phyloP scores from a whole-genome alignment of 192 early-diverging fungal genomes.

The Coemansia sp. region DNA sequence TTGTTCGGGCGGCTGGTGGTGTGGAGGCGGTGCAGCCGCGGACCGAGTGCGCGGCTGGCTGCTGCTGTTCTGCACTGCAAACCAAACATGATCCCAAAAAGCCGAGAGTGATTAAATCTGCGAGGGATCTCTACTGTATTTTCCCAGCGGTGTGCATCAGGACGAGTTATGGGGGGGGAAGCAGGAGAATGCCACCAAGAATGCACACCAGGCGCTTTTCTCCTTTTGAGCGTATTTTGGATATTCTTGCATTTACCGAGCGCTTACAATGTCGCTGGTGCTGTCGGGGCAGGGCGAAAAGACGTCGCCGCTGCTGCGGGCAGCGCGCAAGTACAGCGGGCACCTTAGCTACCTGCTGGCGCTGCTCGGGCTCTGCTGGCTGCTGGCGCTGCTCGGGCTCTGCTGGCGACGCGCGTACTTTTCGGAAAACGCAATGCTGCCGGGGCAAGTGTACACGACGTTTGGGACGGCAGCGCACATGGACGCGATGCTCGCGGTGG shows the following conservation, averaged over 20 bases:
- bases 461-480: slow-evolving; percentile 31
- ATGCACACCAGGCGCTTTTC: neutral
- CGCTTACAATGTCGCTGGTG: slow-evolving; percentile 45
- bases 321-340: slow-evolving; percentile 35
- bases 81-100: too few relatives aligned
- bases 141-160: too few relatives aligned
- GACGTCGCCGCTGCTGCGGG: slow-evolving; percentile 29
- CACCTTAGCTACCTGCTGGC: slow-evolving; percentile 56
- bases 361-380: slow-evolving; percentile 58
- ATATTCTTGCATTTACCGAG: slow-evolving; percentile 3
- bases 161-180: neutral
- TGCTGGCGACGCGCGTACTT: slow-evolving; percentile 66
- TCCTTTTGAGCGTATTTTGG: neutral
- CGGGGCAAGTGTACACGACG: slow-evolving; percentile 55
- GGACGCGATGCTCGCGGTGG: slow-evolving; percentile 19
- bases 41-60: too few relatives aligned
- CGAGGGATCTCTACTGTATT: too few relatives aligned
- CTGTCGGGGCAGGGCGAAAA: slow-evolving; percentile 49
- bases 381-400: slow-evolving; percentile 56
- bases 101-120: too few relatives aligned
- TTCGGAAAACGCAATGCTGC: slow-evolving; percentile 75
- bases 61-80: too few relatives aligned
- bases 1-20: too few relatives aligned
- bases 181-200: neutral
- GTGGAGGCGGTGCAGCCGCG: too few relatives aligned